Conservation (phyloP, 1,284 basidiomycete species). For the Paramarasmius palmivorus region DNA sequence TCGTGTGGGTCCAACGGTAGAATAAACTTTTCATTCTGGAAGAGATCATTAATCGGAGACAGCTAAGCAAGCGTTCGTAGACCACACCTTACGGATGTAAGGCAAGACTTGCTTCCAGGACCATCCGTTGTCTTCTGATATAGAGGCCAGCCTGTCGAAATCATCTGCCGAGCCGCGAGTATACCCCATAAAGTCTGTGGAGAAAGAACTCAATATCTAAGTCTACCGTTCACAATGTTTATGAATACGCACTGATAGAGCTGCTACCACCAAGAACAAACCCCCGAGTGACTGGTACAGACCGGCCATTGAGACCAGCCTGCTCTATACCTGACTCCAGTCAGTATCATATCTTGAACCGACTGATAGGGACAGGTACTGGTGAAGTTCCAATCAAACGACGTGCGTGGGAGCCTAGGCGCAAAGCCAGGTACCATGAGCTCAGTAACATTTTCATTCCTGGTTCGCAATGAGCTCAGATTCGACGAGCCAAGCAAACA, state of each 20-base stretch:
- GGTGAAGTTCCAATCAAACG: conserved; percentile 14
- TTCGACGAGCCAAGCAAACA: background rate
- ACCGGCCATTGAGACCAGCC: conserved; percentile 11
- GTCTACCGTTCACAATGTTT: too few species aligned
- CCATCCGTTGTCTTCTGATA: conserved; percentile 27
- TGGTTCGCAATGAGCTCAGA: background rate
- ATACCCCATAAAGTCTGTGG: conserved; percentile 23
- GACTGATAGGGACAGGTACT: background rate
- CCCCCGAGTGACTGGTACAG: conserved; percentile 43
- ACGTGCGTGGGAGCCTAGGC: background rate
- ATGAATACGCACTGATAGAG: conserved; percentile 9
- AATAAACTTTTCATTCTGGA: conserved; percentile 10
- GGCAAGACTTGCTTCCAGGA: conserved; percentile 26
- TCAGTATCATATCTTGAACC: background rate
- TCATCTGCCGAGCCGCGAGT: conserved; percentile 30
- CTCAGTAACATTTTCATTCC: conserved; percentile 6
- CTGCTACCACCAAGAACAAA: conserved; percentile 31
- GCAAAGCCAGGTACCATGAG: conserved; percentile 8
- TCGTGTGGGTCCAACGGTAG: conserved; percentile 3
- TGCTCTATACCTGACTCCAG: conserved; percentile 1
- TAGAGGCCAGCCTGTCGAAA: conserved; percentile 23
- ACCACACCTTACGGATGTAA: conserved; percentile 25
- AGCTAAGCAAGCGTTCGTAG: background rate
- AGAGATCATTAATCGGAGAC: background rate
- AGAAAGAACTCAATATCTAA: background rate